Base-by-base conservation (phyloP, 331 rosid genomes). In the Malus hybrid region DNA sequence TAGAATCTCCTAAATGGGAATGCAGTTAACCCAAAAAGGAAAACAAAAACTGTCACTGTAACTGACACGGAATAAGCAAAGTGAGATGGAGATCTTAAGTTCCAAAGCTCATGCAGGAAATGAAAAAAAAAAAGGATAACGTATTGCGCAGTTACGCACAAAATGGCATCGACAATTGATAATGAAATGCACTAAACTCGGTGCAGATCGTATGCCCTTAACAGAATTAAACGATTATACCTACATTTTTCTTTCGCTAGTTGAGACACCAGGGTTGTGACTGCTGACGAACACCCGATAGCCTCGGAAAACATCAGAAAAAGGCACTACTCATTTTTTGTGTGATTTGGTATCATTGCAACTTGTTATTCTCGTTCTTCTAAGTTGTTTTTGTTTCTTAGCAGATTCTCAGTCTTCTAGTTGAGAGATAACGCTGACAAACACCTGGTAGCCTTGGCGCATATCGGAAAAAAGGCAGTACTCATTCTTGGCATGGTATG, bases 401-500 rank as follows among this genome's bases (percentile, higher is more conserved):
- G 36, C 68, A n/a, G 6, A 42, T 62, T 78, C 76, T 81, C 76
- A 84, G 60, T 90, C 96, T 84, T 92, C 96, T 69, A 94, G 64
- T 69, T 89, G 92, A 34, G 93, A 74, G 84, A 94, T 84, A 79
- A 94, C 76, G 65, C 96, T 85, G 4, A 69, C 83, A 61, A 94
- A 94, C 31, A 92, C 90, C 69, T 80, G 80, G 75, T 89, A 94
- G 76, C 99, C 99, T 80, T 94, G 96, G 67, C 59, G 19, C 99
- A 92, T 94, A 67, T 92, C 99, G 20, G 90, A 52, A 29, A 94
- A 82, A 50, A 89, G 96, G 80, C 99, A 94, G 77, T 94, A 90
- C 87, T 94, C 99, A 55, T 94, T 92, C 84, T 89, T 69, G 78
- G 97, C 99, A 79, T 94, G 97, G 89, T 94, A 92, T 18, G 96